phyloP scores from a whole-genome alignment of 1,284 basidiomycete genomes.

The Chalciporus sp. region DNA sequence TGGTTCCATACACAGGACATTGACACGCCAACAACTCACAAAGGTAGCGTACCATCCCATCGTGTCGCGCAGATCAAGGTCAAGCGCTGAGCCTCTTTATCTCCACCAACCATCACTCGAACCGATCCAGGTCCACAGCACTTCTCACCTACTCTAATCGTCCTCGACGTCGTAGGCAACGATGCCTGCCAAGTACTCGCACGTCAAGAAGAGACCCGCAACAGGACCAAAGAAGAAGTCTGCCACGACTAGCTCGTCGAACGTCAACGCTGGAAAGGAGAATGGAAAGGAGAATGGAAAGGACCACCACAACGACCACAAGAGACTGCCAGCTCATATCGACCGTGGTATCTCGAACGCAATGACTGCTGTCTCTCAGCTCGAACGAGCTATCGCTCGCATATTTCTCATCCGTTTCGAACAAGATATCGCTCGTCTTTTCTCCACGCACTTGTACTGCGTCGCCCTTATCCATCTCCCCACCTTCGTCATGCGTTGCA shows the following conservation, averaged over 20 bases:
- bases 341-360: slow-evolving; percentile 56
- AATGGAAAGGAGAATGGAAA: slow-evolving; percentile 32
- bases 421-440: slow-evolving; percentile 68
- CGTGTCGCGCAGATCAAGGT: slow-evolving; percentile 21
- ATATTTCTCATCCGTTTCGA: slow-evolving; percentile 67
- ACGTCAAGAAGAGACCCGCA: slow-evolving; percentile 62
- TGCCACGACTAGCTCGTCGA: slow-evolving; percentile 21
- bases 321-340: slow-evolving; percentile 45
- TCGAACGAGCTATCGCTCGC: slow-evolving; percentile 64
- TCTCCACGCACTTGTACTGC: slow-evolving; percentile 65
- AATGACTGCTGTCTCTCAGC: slow-evolving; percentile 56
- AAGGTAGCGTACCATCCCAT: neutral
- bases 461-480: slow-evolving; percentile 64
- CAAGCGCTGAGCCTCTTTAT: slow-evolving; percentile 5
- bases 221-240: slow-evolving; percentile 46
- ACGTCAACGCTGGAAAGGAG: slow-evolving; percentile 17
- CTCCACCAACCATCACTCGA: neutral
- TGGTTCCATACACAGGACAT: neutral
- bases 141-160: neutral
- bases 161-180: neutral
- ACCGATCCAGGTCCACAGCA: neutral
- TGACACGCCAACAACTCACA: neutral
- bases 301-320: slow-evolving; percentile 34
- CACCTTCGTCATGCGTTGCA: slow-evolving; percentile 63
- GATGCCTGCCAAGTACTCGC: slow-evolving; percentile 72